These are phyloP conservation scores for Cordia subcordata DNA, from an alignment of 257 asterid genomes.

Conservation along the genomic window DNA sequence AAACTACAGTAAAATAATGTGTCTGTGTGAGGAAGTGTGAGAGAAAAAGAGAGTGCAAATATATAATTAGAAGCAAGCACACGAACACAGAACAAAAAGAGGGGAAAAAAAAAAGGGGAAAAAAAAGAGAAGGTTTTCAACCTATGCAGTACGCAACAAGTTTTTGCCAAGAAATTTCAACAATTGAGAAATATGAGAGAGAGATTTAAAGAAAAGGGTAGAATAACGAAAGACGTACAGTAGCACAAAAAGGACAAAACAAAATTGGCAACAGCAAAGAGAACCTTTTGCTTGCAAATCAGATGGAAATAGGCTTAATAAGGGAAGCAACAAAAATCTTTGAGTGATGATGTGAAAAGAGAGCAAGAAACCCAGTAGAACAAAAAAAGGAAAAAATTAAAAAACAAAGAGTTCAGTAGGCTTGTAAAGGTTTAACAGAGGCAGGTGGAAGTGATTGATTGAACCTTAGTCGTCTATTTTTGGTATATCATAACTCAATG, in stretches of 20 bases:
- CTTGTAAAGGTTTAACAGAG: conserved; percentile 19
- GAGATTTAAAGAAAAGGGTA: conserved; percentile 11
- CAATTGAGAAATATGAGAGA: conserved; percentile 11
- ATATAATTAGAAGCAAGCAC: background rate
- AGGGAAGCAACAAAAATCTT: conserved; percentile 45
- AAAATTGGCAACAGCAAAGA: conserved; percentile 53
- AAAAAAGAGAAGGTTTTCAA: no score
- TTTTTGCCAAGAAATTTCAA: conserved; percentile 24
- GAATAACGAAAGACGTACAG: conserved; percentile 18
- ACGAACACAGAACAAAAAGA: conserved; percentile 1
- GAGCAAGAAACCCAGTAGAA: conserved; percentile 12
- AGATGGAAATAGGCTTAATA: conserved; percentile 36
- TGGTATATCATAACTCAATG: conserved; percentile 10
- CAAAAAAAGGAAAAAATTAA: conserved; percentile 7
- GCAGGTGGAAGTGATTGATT: conserved; percentile 27
- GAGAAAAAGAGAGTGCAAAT: background rate
- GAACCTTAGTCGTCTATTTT: conserved; percentile 24
- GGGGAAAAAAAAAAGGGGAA: no score
- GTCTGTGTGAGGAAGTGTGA: no score
- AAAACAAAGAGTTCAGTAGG: no score
- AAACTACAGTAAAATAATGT: background rate
- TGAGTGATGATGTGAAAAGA: background rate
- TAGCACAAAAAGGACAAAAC: conserved; percentile 31
- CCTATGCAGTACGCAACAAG: background rate
- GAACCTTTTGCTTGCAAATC: conserved; percentile 34